Evolutionary conservation across 768 basidiomycete genomes (phyloP).

Genomic region (Cyathus striatus): DNA sequence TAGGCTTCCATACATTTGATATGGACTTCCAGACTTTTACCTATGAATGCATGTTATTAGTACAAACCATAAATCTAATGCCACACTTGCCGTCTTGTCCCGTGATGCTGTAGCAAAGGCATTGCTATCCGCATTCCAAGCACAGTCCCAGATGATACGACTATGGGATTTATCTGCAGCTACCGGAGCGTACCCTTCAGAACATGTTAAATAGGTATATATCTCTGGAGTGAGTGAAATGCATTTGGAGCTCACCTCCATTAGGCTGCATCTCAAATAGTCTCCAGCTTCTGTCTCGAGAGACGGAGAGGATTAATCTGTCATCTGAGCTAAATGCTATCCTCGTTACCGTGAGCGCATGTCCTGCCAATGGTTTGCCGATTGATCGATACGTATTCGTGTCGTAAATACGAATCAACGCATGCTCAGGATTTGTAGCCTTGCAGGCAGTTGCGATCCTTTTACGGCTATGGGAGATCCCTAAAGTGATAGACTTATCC

Average conservation of each 20-base stretch:
- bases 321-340: conserved; percentile 90
- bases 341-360: conserved; percentile 84
- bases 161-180: conserved; percentile 80
- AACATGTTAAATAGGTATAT: too few species aligned
- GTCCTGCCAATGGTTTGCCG: conserved; percentile 74
- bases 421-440: conserved; percentile 83
- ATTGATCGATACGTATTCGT: conserved; percentile 64
- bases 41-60: conserved; percentile 28
- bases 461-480: conserved; percentile 62
- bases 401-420: conserved; percentile 80
- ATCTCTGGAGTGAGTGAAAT: background rate
- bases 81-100: conserved; percentile 78
- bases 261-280: conserved; percentile 52
- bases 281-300: conserved; percentile 90
- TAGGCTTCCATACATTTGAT: conserved; percentile 46
- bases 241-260: conserved; percentile 27
- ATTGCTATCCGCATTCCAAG: conserved; percentile 74
- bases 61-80: background rate
- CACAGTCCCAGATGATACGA: conserved; percentile 94
- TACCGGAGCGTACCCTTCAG: conserved; percentile 55
- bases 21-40: conserved; percentile 76
- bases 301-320: conserved; percentile 72
- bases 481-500: conserved; percentile 71
- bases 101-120: conserved; percentile 91
- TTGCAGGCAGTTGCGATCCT: conserved; percentile 89